Evolutionary conservation across 148 eudicot species (phyloP).

Genomic region (Silene latifolia): DNA sequence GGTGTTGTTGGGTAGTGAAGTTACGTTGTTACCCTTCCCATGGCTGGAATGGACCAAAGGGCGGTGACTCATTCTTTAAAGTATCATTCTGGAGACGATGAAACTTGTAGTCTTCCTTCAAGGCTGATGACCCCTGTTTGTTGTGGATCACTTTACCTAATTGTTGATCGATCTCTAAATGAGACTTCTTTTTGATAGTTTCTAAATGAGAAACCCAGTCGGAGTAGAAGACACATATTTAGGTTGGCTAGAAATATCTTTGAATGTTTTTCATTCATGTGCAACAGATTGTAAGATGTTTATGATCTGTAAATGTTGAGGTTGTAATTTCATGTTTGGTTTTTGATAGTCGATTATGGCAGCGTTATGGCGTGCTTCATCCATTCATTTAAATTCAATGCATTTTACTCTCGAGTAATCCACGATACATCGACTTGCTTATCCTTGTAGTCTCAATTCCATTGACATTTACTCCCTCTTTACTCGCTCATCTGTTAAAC

Average conservation of each 20-base stretch:
- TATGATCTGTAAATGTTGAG: not conserved
- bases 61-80: no score
- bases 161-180: not conserved
- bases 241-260: not conserved
- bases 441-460: not conserved
- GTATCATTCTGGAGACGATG: not conserved
- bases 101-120: not conserved
- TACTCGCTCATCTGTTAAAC: no score
- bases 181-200: not conserved
- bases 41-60: no score
- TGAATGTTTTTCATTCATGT: not conserved
- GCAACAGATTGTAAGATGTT: conserved; percentile 17
- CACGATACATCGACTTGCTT: not conserved
- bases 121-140: not conserved
- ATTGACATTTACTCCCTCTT: no score
- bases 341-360: not conserved
- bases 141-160: not conserved
- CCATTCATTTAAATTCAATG: not conserved
- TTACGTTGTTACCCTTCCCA: not conserved
- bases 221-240: not conserved
- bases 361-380: no score
- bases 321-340: not conserved
- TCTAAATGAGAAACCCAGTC: no score
- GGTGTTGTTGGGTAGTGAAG: not conserved
- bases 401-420: not conserved